Conservation (phyloP, 352 stramenopile species). For the Globisporangium nunn region DNA sequence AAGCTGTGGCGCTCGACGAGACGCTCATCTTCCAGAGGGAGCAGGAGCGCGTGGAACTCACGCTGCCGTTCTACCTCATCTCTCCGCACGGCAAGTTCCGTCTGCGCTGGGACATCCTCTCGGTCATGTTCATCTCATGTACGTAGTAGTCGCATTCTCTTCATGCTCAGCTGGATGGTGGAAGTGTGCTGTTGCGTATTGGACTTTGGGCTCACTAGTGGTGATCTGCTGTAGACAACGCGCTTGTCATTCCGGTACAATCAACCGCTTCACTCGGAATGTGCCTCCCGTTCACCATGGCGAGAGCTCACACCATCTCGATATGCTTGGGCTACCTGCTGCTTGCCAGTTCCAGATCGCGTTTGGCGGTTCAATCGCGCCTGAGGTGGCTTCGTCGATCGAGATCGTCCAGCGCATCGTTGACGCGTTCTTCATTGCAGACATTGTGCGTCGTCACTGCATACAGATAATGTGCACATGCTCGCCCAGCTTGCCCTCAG, state of each 20-base stretch:
- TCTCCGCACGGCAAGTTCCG: constrained; percentile 72
- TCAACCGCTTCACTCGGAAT: background rate
- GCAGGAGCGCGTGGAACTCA: constrained; percentile 77
- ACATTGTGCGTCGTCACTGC: constrained; percentile 39
- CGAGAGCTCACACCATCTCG: background rate
- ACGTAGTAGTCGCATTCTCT: constrained; percentile 2
- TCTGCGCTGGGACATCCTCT: constrained; percentile 68
- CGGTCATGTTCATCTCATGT: constrained; percentile 70
- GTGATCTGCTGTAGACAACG: constrained; percentile 44
- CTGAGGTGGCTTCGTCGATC: constrained; percentile 17
- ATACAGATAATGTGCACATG: background rate
- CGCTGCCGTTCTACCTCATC: constrained; percentile 68
- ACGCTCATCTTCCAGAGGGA: constrained; percentile 87
- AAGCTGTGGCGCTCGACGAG: constrained; percentile 65
- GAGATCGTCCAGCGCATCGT: constrained; percentile 54
- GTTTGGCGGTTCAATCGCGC: constrained; percentile 25
- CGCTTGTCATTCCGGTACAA: constrained; percentile 52
- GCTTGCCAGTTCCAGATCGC: constrained; percentile 57
- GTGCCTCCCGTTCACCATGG: too few species aligned
- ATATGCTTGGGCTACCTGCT: background rate
- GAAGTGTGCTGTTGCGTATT: background rate
- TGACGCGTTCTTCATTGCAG: constrained; percentile 63
- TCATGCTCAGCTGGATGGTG: too few species aligned
- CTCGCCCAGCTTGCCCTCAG: background rate
- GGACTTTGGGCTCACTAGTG: background rate